A percentile compares a stretch with the other conserved stretches of the same genome.
Evolutionary conservation across 163 green algal genomes (phyloP).

Genomic region (Trebouxiophyceae sp.): DNA sequence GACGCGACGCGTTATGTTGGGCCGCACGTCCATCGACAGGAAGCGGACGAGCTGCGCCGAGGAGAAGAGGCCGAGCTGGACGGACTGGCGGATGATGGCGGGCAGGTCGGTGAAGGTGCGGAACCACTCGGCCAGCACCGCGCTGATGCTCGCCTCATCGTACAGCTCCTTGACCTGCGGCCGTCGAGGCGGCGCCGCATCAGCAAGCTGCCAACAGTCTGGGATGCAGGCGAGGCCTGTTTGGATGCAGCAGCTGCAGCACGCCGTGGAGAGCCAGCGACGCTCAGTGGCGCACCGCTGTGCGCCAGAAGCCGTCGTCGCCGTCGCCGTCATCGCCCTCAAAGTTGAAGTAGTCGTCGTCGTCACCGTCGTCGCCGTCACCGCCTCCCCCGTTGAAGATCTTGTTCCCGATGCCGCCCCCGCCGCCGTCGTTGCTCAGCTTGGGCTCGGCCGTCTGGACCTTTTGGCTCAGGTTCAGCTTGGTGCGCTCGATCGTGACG

Average conservation of each 20-base stretch:
- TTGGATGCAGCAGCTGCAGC: no score
- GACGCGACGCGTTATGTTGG: constrained; percentile 73
- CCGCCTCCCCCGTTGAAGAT: constrained; percentile 86
- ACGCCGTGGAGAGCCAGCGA: no score
- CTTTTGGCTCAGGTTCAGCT: constrained; percentile 37
- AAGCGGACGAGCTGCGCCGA: constrained; percentile 87
- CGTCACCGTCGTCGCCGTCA: constrained; percentile 76
- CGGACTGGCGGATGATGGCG: constrained; percentile 74
- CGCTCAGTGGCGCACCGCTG: constrained; percentile 22
- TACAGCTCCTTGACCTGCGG: constrained; percentile 67
- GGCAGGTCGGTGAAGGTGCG: constrained; percentile 84
- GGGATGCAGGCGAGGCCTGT: not conserved
- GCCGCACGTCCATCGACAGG: constrained; percentile 83
- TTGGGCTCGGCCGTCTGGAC: constrained; percentile 44
- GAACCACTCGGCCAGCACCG: constrained; percentile 88
- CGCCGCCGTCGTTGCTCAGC: constrained; percentile 73
- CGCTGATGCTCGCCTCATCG: constrained; percentile 72
- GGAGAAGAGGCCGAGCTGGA: constrained; percentile 90
- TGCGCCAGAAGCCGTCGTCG: constrained; percentile 62
- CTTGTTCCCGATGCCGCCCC: constrained; percentile 76
- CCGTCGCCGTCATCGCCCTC: constrained; percentile 61
- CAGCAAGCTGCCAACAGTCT: not conserved
- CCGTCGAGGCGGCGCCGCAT: not conserved
- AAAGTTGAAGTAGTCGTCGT: constrained; percentile 77
- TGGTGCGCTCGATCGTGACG: constrained; percentile 54